A percentile compares a stretch with the other conserved stretches of the same genome.
phyloP scores from a whole-genome alignment of 2,329 filamentous ascomycete species.

The Pseudopithomyces chartarum region DNA sequence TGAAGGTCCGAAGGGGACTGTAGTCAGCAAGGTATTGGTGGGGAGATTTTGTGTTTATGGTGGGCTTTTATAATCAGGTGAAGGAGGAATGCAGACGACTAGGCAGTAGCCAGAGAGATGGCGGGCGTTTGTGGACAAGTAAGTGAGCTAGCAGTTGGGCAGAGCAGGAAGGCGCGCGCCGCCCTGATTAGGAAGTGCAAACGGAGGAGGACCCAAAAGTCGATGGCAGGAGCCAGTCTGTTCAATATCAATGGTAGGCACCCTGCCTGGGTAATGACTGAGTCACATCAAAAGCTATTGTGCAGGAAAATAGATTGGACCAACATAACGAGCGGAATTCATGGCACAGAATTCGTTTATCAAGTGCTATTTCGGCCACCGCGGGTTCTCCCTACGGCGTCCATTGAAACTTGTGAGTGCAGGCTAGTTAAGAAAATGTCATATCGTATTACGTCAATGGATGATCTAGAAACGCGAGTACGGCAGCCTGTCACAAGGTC shows the following conservation, averaged over 20 bases:
- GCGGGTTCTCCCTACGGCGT: too few species aligned
- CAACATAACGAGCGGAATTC: too few species aligned
- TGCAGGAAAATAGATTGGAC: too few species aligned
- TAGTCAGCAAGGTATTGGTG: not conserved
- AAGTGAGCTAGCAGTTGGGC: not conserved
- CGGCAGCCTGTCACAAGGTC: conserved; percentile 47
- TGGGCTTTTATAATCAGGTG: not conserved
- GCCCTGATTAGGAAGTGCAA: not conserved
- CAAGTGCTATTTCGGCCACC: too few species aligned
- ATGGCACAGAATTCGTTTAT: too few species aligned
- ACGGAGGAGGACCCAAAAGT: not conserved
- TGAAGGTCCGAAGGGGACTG: not conserved
- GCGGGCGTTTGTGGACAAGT: not conserved
- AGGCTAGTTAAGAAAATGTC: not conserved
- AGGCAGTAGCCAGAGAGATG: not conserved
- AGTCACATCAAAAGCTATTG: not conserved
- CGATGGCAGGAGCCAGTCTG: not conserved
- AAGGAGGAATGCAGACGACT: not conserved
- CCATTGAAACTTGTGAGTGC: not conserved
- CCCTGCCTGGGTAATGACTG: too few species aligned
- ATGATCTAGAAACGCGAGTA: conserved; percentile 52
- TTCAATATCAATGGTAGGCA: not conserved
- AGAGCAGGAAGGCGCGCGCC: not conserved
- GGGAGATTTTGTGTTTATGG: not conserved
- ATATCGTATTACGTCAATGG: not conserved